Percentiles rank a stretch among this genome's conserved stretches.
phyloP scores from a whole-genome alignment of 495 filamentous ascomycete genomes.

The Penicillium pulvis region DNA sequence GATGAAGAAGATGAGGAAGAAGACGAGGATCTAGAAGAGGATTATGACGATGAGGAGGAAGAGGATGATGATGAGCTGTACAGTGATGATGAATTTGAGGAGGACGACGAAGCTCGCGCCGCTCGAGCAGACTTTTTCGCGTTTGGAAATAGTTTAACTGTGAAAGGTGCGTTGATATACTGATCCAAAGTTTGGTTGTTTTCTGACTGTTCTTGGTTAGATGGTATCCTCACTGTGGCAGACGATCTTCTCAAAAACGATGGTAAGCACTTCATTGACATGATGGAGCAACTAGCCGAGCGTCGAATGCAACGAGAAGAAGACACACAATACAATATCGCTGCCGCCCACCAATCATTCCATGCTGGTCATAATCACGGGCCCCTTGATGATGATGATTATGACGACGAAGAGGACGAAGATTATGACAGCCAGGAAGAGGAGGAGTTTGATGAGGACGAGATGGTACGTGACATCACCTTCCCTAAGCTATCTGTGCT shows the following conservation, averaged over 20 bases:
- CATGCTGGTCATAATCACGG: slow-evolving; percentile 65
- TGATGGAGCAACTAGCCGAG: slow-evolving; percentile 99
- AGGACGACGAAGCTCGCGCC: slow-evolving; percentile 53
- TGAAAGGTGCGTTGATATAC: slow-evolving; percentile 71
- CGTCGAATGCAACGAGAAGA: slow-evolving; percentile 95
- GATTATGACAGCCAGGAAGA: slow-evolving; percentile 88
- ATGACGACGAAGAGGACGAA: slow-evolving; percentile 81
- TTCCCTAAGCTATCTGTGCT: not conserved
- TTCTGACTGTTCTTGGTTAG: slow-evolving; percentile 53
- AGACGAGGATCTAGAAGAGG: slow-evolving; percentile 60
- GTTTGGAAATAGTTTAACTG: slow-evolving; percentile 95
- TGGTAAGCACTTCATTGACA: slow-evolving; percentile 99
- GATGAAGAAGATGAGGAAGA: slow-evolving; percentile 72
- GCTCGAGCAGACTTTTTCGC: slow-evolving; percentile 82
- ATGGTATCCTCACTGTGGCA: slow-evolving; percentile 97
- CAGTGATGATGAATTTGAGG: slow-evolving; percentile 57
- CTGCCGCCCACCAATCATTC: slow-evolving; percentile 59
- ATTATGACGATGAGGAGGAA: slow-evolving; percentile 60
- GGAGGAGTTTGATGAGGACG: slow-evolving; percentile 82
- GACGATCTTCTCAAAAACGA: slow-evolving; percentile 99
- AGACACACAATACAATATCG: slow-evolving; percentile 72
- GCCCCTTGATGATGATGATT: slow-evolving; percentile 72
- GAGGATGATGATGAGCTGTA: slow-evolving; percentile 51
- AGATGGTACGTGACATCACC: slow-evolving; percentile 57
- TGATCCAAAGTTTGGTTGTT: slow-evolving; percentile 25